Evolutionary conservation across 2,329 filamentous ascomycete species (phyloP).

Genomic region (Sordariomycetes sp.): DNA sequence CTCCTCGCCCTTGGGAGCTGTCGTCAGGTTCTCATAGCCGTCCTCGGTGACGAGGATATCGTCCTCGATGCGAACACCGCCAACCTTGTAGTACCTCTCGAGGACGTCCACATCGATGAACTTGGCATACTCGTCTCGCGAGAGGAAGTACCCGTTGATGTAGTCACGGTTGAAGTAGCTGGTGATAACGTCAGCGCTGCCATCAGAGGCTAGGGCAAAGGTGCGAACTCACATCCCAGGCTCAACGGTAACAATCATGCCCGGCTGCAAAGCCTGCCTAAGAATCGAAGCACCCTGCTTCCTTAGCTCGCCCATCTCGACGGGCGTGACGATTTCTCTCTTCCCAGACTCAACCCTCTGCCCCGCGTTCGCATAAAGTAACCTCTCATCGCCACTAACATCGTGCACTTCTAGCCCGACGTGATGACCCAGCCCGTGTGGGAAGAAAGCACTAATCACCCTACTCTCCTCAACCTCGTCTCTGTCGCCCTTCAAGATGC

Average conservation of each 20-base stretch:
- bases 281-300: neutral
- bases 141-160: conserved; percentile 59
- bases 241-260: conserved; percentile 71
- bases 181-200: neutral
- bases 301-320: conserved; percentile 19
- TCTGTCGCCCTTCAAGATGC: conserved; percentile 58
- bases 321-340: conserved; percentile 28
- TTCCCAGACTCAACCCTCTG: conserved; percentile 24
- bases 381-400: conserved; percentile 31
- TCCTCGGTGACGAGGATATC: conserved; percentile 71
- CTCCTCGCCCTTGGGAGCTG: conserved; percentile 65
- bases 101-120: conserved; percentile 59
- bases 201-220: neutral
- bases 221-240: conserved; percentile 52
- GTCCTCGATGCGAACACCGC: conserved; percentile 89
- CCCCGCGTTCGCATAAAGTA: conserved; percentile 12
- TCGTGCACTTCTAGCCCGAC: conserved; percentile 59
- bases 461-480: conserved; percentile 40
- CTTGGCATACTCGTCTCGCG: conserved; percentile 44
- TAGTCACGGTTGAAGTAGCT: conserved; percentile 71
- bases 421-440: conserved; percentile 56
- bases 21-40: conserved; percentile 76
- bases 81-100: conserved; percentile 65
- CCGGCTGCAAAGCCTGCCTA: conserved; percentile 41
- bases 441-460: conserved; percentile 54